phyloP scores from a whole-genome alignment of 495 filamentous ascomycete genomes.

The Penicillium cataractarum region DNA sequence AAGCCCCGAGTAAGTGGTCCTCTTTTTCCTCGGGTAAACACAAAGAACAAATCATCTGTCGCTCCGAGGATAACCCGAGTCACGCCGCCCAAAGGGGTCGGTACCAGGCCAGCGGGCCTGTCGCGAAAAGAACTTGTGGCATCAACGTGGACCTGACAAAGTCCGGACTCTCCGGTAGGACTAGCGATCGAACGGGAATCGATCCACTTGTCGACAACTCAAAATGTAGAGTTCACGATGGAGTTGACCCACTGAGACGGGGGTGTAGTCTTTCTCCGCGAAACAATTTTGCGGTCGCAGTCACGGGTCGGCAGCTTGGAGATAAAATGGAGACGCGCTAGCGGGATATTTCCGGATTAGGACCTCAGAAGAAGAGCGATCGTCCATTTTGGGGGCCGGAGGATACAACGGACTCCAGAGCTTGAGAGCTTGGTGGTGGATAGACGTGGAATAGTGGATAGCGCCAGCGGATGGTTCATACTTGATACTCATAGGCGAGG shows the following conservation, averaged over 20 bases:
- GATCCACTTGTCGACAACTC: background rate
- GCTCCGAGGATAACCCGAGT: background rate
- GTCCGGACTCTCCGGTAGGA: background rate
- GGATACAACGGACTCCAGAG: too few relatives aligned
- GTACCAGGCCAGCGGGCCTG: background rate
- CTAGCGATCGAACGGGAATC: background rate
- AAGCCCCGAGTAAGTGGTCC: too few relatives aligned
- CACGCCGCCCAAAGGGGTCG: background rate
- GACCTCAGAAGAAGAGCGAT: background rate
- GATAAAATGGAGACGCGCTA: background rate
- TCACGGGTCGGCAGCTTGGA: background rate
- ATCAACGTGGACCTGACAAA: background rate
- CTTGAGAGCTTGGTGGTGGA: background rate
- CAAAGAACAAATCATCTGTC: background rate
- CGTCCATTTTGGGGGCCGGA: background rate
- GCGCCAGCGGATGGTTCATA: background rate
- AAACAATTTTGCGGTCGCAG: background rate
- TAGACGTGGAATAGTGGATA: too few relatives aligned
- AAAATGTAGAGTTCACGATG: background rate
- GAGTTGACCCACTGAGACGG: too few relatives aligned
- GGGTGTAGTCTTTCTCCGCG: background rate
- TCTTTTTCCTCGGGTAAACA: background rate
- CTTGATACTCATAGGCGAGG: background rate
- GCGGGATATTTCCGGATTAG: background rate
- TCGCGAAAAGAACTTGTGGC: background rate